Evolutionary conservation across 306 rosid genomes (phyloP), one percentile per base, ranked within the genome.

Genomic region (Spatholobus suberectus): DNA sequence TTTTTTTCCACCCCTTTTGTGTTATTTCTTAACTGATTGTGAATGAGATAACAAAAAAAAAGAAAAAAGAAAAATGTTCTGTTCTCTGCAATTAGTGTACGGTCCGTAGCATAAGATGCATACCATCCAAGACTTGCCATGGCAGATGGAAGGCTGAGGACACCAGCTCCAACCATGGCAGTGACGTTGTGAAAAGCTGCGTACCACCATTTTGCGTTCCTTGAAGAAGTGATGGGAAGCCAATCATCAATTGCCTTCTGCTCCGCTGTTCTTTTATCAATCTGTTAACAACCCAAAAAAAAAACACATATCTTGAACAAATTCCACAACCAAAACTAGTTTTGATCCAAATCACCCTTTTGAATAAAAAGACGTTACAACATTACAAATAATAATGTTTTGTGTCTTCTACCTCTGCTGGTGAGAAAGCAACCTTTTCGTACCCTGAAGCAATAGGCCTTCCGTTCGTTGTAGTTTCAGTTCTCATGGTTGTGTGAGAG

Each of bases 121-220:
- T 88, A 90, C 97, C 95, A 94, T 80, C 97, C 97, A 17, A 92
- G 94, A 8, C 40, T 62, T 1, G 97, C 73, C 95, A 94, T 87
- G 79, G 98, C 94, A 10, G 66, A 87, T 1, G 97, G 98, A 65
- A 92, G 98, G 51, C 97, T 87, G 20, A 92, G 83, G 11, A 94
- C 95, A 14, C 98, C 98, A 12, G 95, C 97, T 15, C 95, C 98
- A 15, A 94, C 95, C 91, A 92, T 92, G 78, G 98, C 93, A 21
- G 96, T 92, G 70, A 94, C 86, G 55, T 94, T 92, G 94, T 92
- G 98, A 82, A 94, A 90, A 66, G 97, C 86, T 0, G 98, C 17
- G 85, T 92, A 89, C 94, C 95, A 94, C 98, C 98, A 94, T 79
- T 88, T 94, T 75, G 91, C 98, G 27, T 89, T 89, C 77, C 98